Evolutionary conservation across 192 early-diverging fungal genomes (phyloP), one percentile per base, ranked within the genome.

Genomic region (Gaertneriomyces sp.): DNA sequence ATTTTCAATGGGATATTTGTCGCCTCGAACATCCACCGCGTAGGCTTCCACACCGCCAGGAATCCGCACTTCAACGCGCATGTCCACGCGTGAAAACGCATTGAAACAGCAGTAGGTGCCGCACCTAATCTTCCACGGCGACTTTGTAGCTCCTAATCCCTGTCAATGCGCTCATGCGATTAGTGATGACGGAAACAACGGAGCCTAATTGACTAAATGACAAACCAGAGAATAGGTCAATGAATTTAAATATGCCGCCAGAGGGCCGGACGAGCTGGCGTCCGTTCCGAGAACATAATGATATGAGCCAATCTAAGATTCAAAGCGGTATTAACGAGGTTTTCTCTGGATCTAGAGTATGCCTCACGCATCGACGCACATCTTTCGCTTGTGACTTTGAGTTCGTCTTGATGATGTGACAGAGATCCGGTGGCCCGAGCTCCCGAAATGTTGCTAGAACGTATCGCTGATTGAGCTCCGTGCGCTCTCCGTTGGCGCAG

Each of bases 161-260:
- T 87, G 81, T 12, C 72, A 52, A n/a, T 9, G 16, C 38, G 4
- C 4, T 33, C 25, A 33, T 33, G 25, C 25, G 25, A 33, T 33
- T 33, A 33, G 25, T 33, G 25, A 33, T 33, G 25, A 33, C 25
- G 25, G 25, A 33, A 33, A 33, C 25, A 33, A 33, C 25, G 0
- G 25, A 33, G 25, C 2, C 25, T 33, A 33, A 2, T 2, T 33
- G 25, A 1, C 25, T 33, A 33, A 7, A 3, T 11, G 33, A 19
- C 61, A 73, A 74, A 90, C 91, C 69, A 95, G 68, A 7, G 90
- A 84, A 76, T 99, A 98, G 41, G 89, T 93, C 45, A 99, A 75
- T 19, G 94, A 94, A 74, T 96, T 98, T 61, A 99, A 81, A 64
- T 99, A 99, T 3, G 95, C 97, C 6, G 97, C 93, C n/a, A 99